phyloP scores from a whole-genome alignment of 176 grass and related monocot species.

The Carex pumila region DNA sequence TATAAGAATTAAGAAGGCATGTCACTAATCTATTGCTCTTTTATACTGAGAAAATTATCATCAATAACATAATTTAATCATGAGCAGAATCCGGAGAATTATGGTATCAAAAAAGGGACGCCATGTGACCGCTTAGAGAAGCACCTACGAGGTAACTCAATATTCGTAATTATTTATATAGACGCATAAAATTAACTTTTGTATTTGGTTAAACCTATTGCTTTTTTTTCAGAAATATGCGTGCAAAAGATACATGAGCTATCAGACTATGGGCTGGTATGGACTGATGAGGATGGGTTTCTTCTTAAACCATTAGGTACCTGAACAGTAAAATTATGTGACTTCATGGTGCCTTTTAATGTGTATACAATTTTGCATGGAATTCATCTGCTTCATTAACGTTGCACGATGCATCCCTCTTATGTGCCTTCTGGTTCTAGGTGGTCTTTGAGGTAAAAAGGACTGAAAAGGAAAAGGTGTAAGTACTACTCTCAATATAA shows the following conservation, averaged over 20 bases:
- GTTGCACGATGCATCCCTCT: not conserved
- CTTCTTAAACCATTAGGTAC: conserved; percentile 82
- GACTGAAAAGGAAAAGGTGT: not conserved
- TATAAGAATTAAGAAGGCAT: conserved; percentile 86
- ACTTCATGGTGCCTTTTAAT: not conserved
- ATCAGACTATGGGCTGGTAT: conserved; percentile 79
- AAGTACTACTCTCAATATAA: conserved; percentile 3
- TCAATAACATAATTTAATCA: conserved; percentile 22
- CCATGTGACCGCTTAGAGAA: conserved; percentile 56
- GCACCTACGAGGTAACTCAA: conserved; percentile 67
- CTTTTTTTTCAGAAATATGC: conserved; percentile 66
- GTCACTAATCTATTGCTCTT: conserved; percentile 14
- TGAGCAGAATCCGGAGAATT: conserved; percentile 86
- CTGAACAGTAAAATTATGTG: not conserved
- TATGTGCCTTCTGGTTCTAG: not conserved
- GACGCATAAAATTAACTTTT: not conserved
- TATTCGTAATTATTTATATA: not conserved
- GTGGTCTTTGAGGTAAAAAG: not conserved
- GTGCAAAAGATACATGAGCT: conserved; percentile 74
- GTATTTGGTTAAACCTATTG: conserved; percentile 20
- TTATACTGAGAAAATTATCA: not conserved
- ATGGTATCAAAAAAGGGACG: conserved; percentile 65
- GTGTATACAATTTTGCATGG: not conserved
- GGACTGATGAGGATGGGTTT: conserved; percentile 81
- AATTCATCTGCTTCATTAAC: not conserved